These are phyloP conservation scores for Amanita rimosa DNA, from an alignment of 768 basidiomycete genomes.

Conservation along the genomic window DNA sequence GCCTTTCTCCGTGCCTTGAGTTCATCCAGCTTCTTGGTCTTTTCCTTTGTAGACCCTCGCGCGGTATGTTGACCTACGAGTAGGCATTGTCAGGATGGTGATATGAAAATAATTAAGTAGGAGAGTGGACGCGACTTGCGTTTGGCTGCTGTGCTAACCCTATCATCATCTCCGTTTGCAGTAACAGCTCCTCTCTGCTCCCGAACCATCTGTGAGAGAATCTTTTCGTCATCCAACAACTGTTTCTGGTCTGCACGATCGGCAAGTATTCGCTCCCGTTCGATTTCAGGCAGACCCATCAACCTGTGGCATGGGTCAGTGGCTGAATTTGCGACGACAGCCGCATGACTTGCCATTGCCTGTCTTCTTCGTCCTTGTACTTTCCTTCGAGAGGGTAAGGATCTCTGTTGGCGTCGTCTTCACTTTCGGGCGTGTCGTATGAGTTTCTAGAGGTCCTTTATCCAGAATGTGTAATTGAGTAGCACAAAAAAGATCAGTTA, in stretches of 20 bases:
- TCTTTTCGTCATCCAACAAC: conserved; percentile 55
- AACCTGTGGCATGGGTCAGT: conserved; percentile 37
- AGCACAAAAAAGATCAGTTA: conserved; percentile 3
- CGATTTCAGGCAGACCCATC: conserved; percentile 71
- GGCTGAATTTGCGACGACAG: conserved; percentile 4
- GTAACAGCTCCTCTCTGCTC: conserved; percentile 41
- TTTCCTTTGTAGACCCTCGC: conserved; percentile 72
- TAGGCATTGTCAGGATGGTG: neutral
- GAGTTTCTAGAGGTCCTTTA: conserved; percentile 29
- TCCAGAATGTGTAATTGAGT: conserved; percentile 4
- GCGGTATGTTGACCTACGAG: conserved; percentile 61
- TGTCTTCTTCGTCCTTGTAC: conserved; percentile 78
- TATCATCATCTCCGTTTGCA: conserved; percentile 31
- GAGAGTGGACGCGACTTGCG: conserved; percentile 31
- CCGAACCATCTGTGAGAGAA: conserved; percentile 65
- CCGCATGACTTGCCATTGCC: conserved; percentile 56
- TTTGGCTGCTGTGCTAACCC: conserved; percentile 65
- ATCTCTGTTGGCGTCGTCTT: conserved; percentile 37
- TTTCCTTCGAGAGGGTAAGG: conserved; percentile 89
- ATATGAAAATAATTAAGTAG: neutral
- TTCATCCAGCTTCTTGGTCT: conserved; percentile 69
- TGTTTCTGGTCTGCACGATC: conserved; percentile 75
- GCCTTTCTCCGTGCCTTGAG: conserved; percentile 80
- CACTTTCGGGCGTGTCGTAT: conserved; percentile 54
- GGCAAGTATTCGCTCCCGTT: conserved; percentile 80